Conservation (phyloP, 23 red algal species). For the Agarophyton chilense region DNA sequence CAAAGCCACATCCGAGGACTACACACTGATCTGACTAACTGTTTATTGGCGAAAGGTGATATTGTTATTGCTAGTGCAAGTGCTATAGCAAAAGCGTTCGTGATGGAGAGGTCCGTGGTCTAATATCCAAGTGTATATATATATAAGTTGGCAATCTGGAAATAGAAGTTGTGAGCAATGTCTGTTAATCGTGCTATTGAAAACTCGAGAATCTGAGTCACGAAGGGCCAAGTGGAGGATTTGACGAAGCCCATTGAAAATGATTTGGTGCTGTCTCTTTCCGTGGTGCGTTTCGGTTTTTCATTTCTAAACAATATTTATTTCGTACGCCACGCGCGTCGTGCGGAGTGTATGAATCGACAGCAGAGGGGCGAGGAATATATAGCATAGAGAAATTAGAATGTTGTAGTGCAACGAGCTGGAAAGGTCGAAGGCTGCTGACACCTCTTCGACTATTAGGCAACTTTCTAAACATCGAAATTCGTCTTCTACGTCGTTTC, state of each 20-base stretch:
- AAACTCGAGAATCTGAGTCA: not conserved
- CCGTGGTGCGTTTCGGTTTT: not conserved
- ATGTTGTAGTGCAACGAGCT: not conserved
- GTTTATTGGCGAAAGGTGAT: not conserved
- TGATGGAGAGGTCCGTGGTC: not conserved
- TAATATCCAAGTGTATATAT: slow-evolving; percentile 20
- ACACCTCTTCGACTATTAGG: slow-evolving; percentile 4
- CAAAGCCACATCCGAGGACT: not conserved
- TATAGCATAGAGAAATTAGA: not conserved
- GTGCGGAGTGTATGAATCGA: not conserved
- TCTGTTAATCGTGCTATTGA: not conserved
- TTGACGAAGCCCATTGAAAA: not conserved
- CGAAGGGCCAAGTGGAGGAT: not conserved
- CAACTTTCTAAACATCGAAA: not conserved
- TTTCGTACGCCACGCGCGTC: not conserved
- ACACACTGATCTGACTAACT: slow-evolving; percentile 23
- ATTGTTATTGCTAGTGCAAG: not conserved
- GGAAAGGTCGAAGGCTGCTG: not conserved
- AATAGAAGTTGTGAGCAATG: not conserved
- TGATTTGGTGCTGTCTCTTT: not conserved
- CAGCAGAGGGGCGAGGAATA: not conserved
- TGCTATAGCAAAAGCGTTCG: not conserved
- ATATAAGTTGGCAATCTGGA: not conserved
- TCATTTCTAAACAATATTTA: not conserved
- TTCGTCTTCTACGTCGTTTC: not conserved